Evolutionary conservation across 768 basidiomycete genomes (phyloP), one percentile per base, ranked within the genome.

Genomic region (Filobasidium floriforme): DNA sequence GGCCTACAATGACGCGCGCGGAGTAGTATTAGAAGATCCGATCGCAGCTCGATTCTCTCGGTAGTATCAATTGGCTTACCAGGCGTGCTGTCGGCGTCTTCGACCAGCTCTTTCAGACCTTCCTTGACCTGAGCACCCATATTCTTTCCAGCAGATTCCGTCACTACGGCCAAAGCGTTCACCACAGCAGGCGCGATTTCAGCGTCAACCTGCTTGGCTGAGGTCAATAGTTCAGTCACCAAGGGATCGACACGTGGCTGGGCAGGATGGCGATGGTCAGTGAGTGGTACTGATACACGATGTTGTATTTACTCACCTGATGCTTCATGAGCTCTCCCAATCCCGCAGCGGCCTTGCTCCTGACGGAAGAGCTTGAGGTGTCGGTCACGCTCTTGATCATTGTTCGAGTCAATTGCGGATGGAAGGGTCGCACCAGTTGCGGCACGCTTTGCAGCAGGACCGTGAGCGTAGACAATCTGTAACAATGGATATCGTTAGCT

Each of bases 351-450:
- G 92, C 92, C 62, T 86, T 86, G 66, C 82, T 86, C 61, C 94
- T 86, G 28, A 98, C 90, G 18, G 85, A 84, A 0, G 84, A 80
- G 68, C 89, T 90, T 1, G 87, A 82, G 9, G 87, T 78, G 76
- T 98, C 93, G 65, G 88, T 85, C 1, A 88, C 84, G 52, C 91
- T 89, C 80, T 98, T 98, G 76, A 96, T 89, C 73, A 98, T 97
- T 0, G 92, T 97, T 41, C 93, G 85, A 73, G 97, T 94, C 41
- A 98, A 80, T 73, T 98, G 96, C 1, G 94, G 96, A 84, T 97
- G 97, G 87, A 98, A 98, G 1, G 94, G 94, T 77, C 89, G 90
- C 71, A 98, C 91, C 71, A 94, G 89, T 3, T 83, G 81, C 0
- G 93, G 92, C 26, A 96, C 92, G 54, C 85, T 84, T 69, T 87